Evolutionary conservation across 2,329 filamentous ascomycete genomes (phyloP), one percentile per base, ranked within the genome.

Genomic region (Cladobotryum mycophilum): DNA sequence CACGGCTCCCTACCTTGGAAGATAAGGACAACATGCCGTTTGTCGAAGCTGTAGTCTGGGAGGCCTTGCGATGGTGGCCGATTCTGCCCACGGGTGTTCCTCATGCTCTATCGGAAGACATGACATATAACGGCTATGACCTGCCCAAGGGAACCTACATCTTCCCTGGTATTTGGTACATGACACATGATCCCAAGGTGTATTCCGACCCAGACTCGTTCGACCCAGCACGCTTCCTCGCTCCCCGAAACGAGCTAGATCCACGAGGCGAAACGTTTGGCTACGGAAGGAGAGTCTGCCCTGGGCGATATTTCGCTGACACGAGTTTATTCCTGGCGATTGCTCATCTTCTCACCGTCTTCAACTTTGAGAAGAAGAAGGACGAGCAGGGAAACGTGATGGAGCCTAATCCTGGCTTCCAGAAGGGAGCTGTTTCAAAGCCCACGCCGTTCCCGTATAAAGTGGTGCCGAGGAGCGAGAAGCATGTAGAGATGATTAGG

Each of bases 171-270:
- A 51, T 61, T 5, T 67, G 61, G 61, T 63, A 58, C 18, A 56
- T 69, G 14, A 76, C 84, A 20, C 85, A 88, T 64, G 85, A 89
- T 59, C 78, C 81, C 2, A 79, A 83, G 35, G 80, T 80, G 2
- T 88, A 89, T 62, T 72, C 78, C 0, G 46, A 67, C 9, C 68
- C 68, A 0, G 53, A 52, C 4, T 13, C 20, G 2, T 72, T 72
- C 18, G 56, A 67, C 22, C 69, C 67, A 0, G 63, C 64, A 1
- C 59, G 69, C 0, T 70, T 59, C 53, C 53, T 69, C 3, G 41
- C 38, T 22, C 56, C 59, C 2, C 50, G 58, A 7, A 59, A 62
- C 0, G 62, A 64, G 13, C 65, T 62, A 0, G 62, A 67, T 7
- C 65, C 70, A 0, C 25, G 22, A 0, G 41, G 43, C 0, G 48